Conservation (phyloP, 768 basidiomycete genomes). For the Rhizopogon vulgaris region DNA sequence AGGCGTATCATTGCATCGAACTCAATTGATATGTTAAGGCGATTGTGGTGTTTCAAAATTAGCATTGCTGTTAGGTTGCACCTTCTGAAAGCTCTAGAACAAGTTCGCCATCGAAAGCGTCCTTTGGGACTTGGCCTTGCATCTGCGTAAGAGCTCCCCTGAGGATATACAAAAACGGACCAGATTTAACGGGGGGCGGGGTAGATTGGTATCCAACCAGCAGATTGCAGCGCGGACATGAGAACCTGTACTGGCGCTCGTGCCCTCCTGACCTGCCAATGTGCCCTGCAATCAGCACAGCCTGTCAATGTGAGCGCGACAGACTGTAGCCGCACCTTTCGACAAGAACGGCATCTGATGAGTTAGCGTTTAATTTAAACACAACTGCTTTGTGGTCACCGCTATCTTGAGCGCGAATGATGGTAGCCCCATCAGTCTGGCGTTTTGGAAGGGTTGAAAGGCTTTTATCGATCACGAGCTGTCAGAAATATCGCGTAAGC, state of each 20-base stretch:
- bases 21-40: no score
- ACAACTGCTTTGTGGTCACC: slow-evolving; percentile 53
- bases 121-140: slow-evolving; percentile 80
- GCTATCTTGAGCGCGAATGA: slow-evolving; percentile 70
- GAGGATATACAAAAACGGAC: slow-evolving; percentile 74
- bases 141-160: slow-evolving; percentile 80
- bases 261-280: slow-evolving; percentile 52
- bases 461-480: slow-evolving; percentile 81
- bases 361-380: slow-evolving; percentile 81
- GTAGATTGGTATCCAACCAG: slow-evolving; percentile 66
- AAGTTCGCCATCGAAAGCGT: slow-evolving; percentile 66
- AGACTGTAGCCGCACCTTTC: slow-evolving; percentile 53
- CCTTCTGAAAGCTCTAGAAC: background rate
- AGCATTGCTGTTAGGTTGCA: background rate
- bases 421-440: slow-evolving; percentile 73
- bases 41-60: no score
- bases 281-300: slow-evolving; percentile 10
- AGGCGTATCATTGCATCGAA: no score
- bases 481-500: slow-evolving; percentile 6
- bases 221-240: slow-evolving; percentile 45
- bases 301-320: slow-evolving; percentile 3
- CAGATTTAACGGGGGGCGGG: slow-evolving; percentile 71
- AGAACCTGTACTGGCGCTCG: slow-evolving; percentile 69
- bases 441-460: slow-evolving; percentile 63
- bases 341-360: slow-evolving; percentile 64